These are phyloP conservation scores for Aurantiochytrium sp. DNA, from an alignment of 108 stramenopile genomes.

Conservation along the genomic window DNA sequence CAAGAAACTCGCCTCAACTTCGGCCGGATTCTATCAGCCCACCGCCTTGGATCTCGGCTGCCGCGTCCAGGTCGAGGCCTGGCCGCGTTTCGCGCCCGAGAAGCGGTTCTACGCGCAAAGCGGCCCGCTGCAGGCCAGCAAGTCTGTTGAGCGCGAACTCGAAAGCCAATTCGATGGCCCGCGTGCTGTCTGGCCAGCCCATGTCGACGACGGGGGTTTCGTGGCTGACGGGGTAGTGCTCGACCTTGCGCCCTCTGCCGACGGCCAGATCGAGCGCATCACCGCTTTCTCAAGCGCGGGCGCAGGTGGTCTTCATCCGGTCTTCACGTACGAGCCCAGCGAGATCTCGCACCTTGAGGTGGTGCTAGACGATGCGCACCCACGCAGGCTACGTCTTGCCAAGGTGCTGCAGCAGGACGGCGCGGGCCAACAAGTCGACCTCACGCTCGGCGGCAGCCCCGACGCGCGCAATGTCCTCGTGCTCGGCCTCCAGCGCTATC, in stretches of 20 bases:
- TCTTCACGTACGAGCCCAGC: not conserved
- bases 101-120: not conserved
- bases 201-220: not conserved
- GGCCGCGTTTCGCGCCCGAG: not conserved
- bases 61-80: not conserved
- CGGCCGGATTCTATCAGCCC: not conserved
- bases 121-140: not conserved
- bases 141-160: not conserved
- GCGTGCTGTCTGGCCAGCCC: not conserved
- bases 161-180: not conserved
- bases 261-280: not conserved
- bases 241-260: not conserved
- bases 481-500: not conserved
- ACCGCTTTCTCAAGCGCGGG: not conserved
- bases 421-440: not conserved
- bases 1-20: not conserved
- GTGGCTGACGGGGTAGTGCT: not conserved
- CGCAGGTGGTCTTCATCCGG: not conserved
- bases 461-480: not conserved
- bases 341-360: not conserved
- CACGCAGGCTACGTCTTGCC: not conserved
- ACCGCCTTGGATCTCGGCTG: not conserved
- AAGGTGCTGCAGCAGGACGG: not conserved
- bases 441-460: not conserved
- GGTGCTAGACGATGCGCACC: not conserved